Percentiles rank a stretch among this genome's conserved stretches.
These are phyloP conservation scores for Mollisia scopiformis DNA, from an alignment of 2,329 filamentous ascomycete genomes.

Conservation along the genomic window DNA sequence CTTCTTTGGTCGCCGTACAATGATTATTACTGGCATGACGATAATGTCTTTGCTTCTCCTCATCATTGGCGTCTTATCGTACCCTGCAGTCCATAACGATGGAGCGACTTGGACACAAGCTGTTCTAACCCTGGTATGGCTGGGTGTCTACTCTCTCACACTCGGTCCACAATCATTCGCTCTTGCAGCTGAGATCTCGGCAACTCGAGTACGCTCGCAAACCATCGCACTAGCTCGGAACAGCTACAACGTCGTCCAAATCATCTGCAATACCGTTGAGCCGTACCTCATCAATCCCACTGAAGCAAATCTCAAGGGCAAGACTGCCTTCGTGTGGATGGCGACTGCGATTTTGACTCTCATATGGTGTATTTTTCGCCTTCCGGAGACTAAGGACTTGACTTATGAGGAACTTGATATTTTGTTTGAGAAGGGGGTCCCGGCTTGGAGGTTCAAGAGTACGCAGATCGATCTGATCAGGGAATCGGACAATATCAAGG, in stretches of 20 bases:
- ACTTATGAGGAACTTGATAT: background rate
- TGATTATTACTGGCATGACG: constrained; percentile 48
- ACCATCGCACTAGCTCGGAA: constrained; percentile 43
- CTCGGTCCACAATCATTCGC: constrained; percentile 43
- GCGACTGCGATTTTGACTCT: constrained; percentile 39
- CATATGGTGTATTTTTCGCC: constrained; percentile 55
- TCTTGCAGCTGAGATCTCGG: constrained; percentile 41
- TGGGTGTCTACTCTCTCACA: constrained; percentile 40
- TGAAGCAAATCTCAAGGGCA: constrained; percentile 41
- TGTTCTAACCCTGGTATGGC: constrained; percentile 25
- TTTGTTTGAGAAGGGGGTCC: background rate
- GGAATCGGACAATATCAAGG: too few relatives aligned
- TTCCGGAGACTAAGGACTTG: constrained; percentile 42
- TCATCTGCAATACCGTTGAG: constrained; percentile 37
- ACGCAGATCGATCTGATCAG: too few relatives aligned
- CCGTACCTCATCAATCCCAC: constrained; percentile 36
- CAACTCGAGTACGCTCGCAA: constrained; percentile 42
- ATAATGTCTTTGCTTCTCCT: constrained; percentile 48
- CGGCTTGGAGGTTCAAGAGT: too few relatives aligned
- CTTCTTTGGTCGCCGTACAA: constrained; percentile 49
- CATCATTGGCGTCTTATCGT: constrained; percentile 48
- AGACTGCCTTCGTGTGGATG: constrained; percentile 44
- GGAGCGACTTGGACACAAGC: constrained; percentile 35
- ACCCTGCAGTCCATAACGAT: constrained; percentile 43
- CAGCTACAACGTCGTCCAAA: constrained; percentile 35